These are phyloP conservation scores for Gossypium schwendimanii DNA, from an alignment of 441 rosid genomes.

Conservation along the genomic window DNA sequence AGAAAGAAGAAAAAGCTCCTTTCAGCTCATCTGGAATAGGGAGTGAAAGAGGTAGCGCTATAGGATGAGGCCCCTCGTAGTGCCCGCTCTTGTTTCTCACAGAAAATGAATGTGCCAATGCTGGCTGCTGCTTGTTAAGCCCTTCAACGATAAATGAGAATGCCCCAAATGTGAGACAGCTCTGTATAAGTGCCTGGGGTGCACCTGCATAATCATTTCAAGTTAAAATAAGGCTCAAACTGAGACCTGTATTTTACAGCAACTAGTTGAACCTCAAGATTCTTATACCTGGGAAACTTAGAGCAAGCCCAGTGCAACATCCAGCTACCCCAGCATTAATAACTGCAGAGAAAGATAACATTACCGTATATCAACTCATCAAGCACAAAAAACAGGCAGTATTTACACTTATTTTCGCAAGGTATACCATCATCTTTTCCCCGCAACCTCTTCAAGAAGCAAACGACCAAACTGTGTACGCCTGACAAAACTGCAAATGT, in stretches of 20 bases:
- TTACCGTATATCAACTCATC: not conserved
- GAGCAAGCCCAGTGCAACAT: constrained; percentile 88
- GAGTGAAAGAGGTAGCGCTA: constrained; percentile 52
- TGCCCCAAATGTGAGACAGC: constrained; percentile 82
- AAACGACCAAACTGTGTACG: constrained; percentile 82
- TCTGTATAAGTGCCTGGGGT: constrained; percentile 68
- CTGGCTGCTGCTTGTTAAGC: constrained; percentile 72
- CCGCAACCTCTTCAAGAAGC: constrained; percentile 74
- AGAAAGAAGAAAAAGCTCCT: constrained; percentile 64
- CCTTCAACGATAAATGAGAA: constrained; percentile 73
- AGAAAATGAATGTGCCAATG: constrained; percentile 60
- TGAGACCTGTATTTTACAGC: not conserved
- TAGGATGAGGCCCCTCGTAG: constrained; percentile 20
- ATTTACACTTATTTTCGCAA: not conserved
- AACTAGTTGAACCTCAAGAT: not conserved
- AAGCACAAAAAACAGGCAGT: not conserved
- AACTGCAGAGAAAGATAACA: constrained; percentile 36
- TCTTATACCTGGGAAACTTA: constrained; percentile 72
- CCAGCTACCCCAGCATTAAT: constrained; percentile 89
- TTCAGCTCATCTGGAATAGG: constrained; percentile 62
- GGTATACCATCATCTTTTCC: constrained; percentile 89
- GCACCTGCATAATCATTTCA: constrained; percentile 43
- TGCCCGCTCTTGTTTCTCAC: constrained; percentile 18
- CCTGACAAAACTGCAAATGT: constrained; percentile 81
- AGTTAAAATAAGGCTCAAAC: not conserved